phyloP scores from a whole-genome alignment of 768 basidiomycete genomes.

The Chalciporus piperatus region DNA sequence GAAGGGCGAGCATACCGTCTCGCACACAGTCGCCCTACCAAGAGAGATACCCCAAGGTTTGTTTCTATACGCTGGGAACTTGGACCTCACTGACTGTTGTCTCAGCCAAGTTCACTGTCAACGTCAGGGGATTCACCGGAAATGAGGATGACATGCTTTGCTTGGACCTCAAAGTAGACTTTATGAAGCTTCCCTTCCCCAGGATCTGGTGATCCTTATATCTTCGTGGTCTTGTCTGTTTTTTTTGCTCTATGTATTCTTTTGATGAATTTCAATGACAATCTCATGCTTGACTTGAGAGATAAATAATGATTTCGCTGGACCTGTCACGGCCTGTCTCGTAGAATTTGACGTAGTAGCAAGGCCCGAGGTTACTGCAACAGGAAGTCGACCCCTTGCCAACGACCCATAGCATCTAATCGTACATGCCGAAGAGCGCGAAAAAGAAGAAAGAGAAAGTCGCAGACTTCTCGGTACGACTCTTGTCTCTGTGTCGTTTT shows the following conservation, averaged over 20 bases:
- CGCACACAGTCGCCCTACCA: conserved; percentile 83
- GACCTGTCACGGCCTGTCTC: neutral
- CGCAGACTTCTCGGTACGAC: conserved; percentile 77
- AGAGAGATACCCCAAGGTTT: conserved; percentile 85
- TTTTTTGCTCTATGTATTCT: neutral
- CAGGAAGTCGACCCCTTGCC: conserved; percentile 4
- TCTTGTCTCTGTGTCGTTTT: neutral
- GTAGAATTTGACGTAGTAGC: too few relatives aligned
- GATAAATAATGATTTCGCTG: neutral
- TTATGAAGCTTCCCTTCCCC: conserved; percentile 45
- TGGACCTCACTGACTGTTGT: conserved; percentile 1
- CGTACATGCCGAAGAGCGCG: conserved; percentile 77
- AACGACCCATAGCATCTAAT: neutral
- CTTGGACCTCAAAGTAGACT: conserved; percentile 76
- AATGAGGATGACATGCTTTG: conserved; percentile 79
- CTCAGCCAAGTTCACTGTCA: conserved; percentile 80
- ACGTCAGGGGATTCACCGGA: conserved; percentile 64
- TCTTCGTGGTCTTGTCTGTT: neutral
- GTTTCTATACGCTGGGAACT: conserved; percentile 9
- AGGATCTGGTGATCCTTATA: conserved; percentile 25
- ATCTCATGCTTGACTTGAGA: neutral
- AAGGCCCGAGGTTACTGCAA: neutral
- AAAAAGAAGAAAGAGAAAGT: conserved; percentile 87
- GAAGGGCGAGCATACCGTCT: conserved; percentile 65
- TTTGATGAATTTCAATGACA: neutral